Conservation (phyloP, 73 alveolate genomes). For the Tetrahymena borealis region DNA sequence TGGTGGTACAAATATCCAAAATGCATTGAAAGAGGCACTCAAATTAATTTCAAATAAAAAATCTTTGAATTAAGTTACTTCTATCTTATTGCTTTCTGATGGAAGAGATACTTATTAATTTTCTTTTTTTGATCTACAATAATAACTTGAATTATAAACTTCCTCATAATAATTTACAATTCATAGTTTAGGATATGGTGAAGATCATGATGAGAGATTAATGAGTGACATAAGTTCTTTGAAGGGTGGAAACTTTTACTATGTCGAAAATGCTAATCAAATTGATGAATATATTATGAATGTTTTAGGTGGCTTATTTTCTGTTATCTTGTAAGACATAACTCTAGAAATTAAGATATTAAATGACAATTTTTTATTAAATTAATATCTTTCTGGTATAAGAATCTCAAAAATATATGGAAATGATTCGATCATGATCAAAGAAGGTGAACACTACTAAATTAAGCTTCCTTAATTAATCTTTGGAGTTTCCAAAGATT, state of each 20-base stretch:
- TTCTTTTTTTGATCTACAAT: background rate
- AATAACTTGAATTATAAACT: background rate
- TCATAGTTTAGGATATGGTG: constrained; percentile 1
- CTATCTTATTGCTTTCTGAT: constrained; percentile 60
- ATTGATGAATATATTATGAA: no score
- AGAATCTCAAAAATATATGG: constrained; percentile 1
- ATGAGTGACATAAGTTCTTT: no score
- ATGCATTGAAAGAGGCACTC: constrained; percentile 48
- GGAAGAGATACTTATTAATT: constrained; percentile 43
- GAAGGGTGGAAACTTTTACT: no score
- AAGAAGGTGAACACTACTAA: no score
- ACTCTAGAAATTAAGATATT: no score
- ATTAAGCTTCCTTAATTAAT: no score
- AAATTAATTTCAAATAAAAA: constrained; percentile 35
- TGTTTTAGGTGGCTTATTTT: no score
- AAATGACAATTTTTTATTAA: no score
- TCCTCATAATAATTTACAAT: background rate
- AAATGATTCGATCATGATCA: background rate
- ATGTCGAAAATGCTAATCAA: no score
- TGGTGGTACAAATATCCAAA: constrained; percentile 51
- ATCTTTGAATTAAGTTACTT: constrained; percentile 32
- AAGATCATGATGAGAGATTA: background rate
- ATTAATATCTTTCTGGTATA: no score
- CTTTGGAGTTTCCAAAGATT: no score
- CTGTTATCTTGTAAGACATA: no score